Evolutionary conservation across 176 grass and related monocot genomes (phyloP), one percentile per base, ranked within the genome.

Genomic region (Hordeum marinum): DNA sequence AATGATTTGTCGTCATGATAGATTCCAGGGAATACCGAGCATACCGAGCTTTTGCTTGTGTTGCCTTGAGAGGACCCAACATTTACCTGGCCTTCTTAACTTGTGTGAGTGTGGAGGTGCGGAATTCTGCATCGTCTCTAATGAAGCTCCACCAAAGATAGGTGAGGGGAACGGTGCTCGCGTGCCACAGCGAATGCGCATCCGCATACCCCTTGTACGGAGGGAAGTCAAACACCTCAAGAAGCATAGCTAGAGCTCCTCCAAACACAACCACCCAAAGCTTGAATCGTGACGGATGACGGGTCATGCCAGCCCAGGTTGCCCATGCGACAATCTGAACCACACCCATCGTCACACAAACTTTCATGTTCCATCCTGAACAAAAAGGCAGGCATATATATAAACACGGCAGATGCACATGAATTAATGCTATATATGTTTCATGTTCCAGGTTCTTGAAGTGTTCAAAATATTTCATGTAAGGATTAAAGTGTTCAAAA

Each of bases 301-400:
- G 78, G 41, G 77, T 86, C 73, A 92, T 54, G 36, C 96, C 91
- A 20, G 81, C 93, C 96, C 93, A 98, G 82, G 90, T 84, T 80
- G 91, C 69, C 96, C 93, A 98, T 86, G 94, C 72, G 26, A 90
- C 71, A 82, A 98, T 89, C 89, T 95, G 93, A 72, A 88, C 77
- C 35, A 54, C 87, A 45, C 84, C 96, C 93, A 98, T 94, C 57
- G 78, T 79, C 65, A 94, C 83, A 80, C 96, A 98, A 21, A 98
- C 93, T 92, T 90, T 98, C 96, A 98, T 94, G 81, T 98, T 98
- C 96, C 93, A 98, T 50, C 93, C 96, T 98, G 85, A 77, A 40
- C 76, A 46, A 46, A 34, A 46, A 46, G n/a, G n/a, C n/a, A n/a
- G 45, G 45, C 45, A 75, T 58, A 37, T 68, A 77, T 18, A 82